These are phyloP conservation scores for Astrothelium subdiscretum DNA, from an alignment of 495 filamentous ascomycete genomes.

Conservation along the genomic window DNA sequence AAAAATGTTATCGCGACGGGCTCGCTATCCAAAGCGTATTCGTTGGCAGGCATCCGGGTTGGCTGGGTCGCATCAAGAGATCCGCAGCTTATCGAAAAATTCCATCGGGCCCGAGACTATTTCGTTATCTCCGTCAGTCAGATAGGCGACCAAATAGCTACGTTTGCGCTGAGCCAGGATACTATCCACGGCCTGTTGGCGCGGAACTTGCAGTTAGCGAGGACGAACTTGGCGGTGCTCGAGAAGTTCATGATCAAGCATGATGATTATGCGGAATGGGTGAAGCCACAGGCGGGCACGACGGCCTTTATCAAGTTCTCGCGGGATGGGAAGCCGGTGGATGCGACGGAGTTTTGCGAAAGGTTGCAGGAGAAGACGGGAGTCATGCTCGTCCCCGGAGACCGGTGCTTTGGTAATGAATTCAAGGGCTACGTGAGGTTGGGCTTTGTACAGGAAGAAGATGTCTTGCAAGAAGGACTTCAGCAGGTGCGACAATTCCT, in stretches of 20 bases:
- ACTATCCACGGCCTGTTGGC: slow-evolving; percentile 56
- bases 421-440: slow-evolving; percentile 72
- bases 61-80: slow-evolving; percentile 74
- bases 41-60: slow-evolving; percentile 68
- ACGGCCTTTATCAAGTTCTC: slow-evolving; percentile 68
- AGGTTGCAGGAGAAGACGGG: slow-evolving; percentile 56
- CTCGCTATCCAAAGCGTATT: slow-evolving; percentile 79
- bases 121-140: slow-evolving; percentile 78
- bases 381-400: slow-evolving; percentile 71
- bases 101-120: slow-evolving; percentile 61
- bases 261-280: slow-evolving; percentile 54
- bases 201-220: slow-evolving; percentile 61
- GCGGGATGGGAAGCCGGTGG: slow-evolving; percentile 50
- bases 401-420: slow-evolving; percentile 64
- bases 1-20: slow-evolving; percentile 59
- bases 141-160: slow-evolving; percentile 69
- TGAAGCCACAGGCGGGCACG: slow-evolving; percentile 70
- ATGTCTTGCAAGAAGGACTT: slow-evolving; percentile 56
- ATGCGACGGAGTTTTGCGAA: slow-evolving; percentile 63
- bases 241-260: slow-evolving; percentile 57
- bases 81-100: slow-evolving; percentile 48
- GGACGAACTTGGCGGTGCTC: slow-evolving; percentile 56
- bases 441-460: slow-evolving; percentile 65
- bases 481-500: slow-evolving; percentile 52
- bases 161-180: slow-evolving; percentile 52